phyloP scores from a whole-genome alignment of 2,329 filamentous ascomycete genomes.

The Pseudocercospora vitis region DNA sequence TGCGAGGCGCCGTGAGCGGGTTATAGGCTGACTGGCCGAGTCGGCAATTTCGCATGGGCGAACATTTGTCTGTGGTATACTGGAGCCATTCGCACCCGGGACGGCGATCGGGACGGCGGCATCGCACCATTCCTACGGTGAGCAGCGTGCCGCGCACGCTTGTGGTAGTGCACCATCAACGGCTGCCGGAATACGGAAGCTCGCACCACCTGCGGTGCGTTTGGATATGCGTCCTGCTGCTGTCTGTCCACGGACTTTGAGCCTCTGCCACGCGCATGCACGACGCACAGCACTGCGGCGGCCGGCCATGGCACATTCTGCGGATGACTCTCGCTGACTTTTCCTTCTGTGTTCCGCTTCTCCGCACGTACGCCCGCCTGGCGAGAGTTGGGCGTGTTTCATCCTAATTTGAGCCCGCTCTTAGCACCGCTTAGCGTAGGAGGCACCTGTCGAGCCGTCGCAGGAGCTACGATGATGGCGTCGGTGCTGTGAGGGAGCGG shows the following conservation, averaged over 20 bases:
- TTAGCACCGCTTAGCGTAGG: conserved; percentile 2
- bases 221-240: neutral
- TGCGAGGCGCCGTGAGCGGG: neutral
- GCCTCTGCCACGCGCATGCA: neutral
- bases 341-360: neutral
- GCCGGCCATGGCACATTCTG: neutral
- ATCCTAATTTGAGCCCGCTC: neutral
- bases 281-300: neutral
- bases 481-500: neutral
- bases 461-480: conserved; percentile 1
- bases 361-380: neutral
- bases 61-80: neutral
- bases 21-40: neutral
- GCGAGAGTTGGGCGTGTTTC: conserved; percentile 1
- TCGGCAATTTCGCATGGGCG: conserved; percentile 10
- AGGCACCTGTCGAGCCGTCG: neutral
- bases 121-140: conserved; percentile 8
- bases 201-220: neutral
- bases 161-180: conserved; percentile 11
- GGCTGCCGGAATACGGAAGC: neutral
- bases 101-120: conserved; percentile 8
- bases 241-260: neutral
- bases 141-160: conserved; percentile 12
- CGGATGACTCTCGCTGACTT: neutral
- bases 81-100: conserved; percentile 10